Conservation (phyloP, 2,329 filamentous ascomycete genomes). For the Fusarium newnesense region DNA sequence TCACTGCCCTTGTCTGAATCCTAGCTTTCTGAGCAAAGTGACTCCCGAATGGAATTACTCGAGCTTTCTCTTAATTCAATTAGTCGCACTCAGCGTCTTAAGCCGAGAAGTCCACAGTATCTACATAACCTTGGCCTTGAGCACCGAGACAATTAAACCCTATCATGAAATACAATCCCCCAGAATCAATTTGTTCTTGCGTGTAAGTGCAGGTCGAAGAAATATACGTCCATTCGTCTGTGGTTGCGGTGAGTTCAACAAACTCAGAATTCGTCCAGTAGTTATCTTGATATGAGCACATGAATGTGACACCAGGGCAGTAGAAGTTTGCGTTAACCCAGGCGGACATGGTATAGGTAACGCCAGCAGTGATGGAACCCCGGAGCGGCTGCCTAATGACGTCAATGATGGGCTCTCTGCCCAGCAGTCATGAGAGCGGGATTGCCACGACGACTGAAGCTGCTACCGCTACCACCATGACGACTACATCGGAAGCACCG, state of each 20-base stretch:
- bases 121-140: neutral
- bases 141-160: neutral
- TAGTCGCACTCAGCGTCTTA: no score
- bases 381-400: neutral
- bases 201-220: neutral
- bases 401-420: fast-evolving
- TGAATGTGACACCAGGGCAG: fast-evolving
- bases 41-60: no score
- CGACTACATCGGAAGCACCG: no score
- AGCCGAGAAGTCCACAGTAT: neutral
- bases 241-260: fast-evolving
- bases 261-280: fast-evolving
- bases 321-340: fast-evolving
- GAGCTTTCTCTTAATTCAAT: no score
- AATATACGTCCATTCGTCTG: neutral
- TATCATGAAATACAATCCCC: neutral
- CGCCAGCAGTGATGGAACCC: neutral
- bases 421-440: fast-evolving
- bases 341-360: neutral
- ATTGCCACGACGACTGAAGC: neutral
- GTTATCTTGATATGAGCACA: neutral
- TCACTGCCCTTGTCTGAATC: no score
- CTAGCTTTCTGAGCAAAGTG: no score
- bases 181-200: neutral
- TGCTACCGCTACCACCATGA: no score